Conservation (phyloP, 2,329 filamentous ascomycete genomes). For the Pseudogymnoascus sp. region DNA sequence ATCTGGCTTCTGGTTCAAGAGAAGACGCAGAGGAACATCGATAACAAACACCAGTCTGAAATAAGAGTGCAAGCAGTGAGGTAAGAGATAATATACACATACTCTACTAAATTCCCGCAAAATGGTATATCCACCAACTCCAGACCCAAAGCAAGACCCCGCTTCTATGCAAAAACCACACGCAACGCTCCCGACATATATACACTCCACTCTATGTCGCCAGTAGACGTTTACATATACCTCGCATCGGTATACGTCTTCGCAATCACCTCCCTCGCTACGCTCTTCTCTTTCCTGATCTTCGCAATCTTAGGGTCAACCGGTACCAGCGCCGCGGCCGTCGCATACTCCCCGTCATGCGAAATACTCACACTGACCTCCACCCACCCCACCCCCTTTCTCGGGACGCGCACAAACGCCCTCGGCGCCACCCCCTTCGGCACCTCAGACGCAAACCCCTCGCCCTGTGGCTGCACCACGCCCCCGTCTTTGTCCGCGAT, state of each 20-base stretch:
- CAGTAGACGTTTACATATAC: not conserved
- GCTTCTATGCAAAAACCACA: not conserved
- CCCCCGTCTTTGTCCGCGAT: not conserved
- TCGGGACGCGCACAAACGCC: not conserved
- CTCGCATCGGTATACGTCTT: not conserved
- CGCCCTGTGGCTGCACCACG: not conserved
- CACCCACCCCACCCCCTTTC: not conserved
- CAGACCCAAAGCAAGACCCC: not conserved
- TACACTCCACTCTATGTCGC: not conserved
- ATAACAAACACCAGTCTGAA: not conserved
- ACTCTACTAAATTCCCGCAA: not conserved
- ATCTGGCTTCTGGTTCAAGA: not conserved
- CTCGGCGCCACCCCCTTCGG: not conserved
- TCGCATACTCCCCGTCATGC: conserved; percentile 3
- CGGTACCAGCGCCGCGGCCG: not conserved
- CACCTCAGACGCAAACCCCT: not conserved
- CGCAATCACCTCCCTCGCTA: not conserved
- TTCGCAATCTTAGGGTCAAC: not conserved
- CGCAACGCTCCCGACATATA: not conserved
- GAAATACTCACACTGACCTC: not conserved
- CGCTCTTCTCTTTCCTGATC: not conserved
- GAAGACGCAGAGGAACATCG: not conserved
- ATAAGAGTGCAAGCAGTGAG: not conserved
- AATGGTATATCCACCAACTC: not conserved
- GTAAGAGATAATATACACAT: conserved; percentile 5